A percentile compares a stretch with the other conserved stretches of the same genome.
phyloP scores from a whole-genome alignment of 331 rosid genomes.

The Pyracantha coccinea region DNA sequence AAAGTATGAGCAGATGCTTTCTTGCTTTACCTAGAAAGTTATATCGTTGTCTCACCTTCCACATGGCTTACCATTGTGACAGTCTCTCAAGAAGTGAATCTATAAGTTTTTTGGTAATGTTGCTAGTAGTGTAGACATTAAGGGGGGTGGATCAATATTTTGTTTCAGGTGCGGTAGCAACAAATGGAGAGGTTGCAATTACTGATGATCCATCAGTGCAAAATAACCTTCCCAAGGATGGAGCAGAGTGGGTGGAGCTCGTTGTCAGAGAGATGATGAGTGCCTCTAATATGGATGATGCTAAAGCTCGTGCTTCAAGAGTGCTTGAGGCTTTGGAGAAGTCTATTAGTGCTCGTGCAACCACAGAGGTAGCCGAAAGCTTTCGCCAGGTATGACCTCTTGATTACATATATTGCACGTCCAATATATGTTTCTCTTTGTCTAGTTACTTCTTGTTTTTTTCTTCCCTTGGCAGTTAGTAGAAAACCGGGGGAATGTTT shows the following conservation, averaged over 20 bases:
- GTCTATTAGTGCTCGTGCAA: constrained; percentile 44
- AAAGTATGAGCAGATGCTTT: constrained; percentile 11
- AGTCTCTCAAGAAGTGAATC: neutral
- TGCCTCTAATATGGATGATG: constrained; percentile 49
- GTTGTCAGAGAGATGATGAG: constrained; percentile 49
- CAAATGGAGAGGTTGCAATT: constrained; percentile 21
- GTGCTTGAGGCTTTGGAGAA: constrained; percentile 70
- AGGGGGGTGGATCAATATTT: neutral
- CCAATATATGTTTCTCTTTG: neutral
- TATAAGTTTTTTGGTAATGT: neutral
- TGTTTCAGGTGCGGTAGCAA: constrained; percentile 14
- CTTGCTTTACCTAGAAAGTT: neutral
- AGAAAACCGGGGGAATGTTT: neutral
- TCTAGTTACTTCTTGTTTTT: neutral
- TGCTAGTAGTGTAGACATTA: neutral
- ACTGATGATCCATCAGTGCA: constrained; percentile 15
- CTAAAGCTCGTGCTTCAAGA: constrained; percentile 62
- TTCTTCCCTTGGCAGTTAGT: neutral
- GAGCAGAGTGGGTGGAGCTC: constrained; percentile 52
- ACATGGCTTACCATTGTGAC: neutral
- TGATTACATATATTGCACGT: neutral
- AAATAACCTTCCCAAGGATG: constrained; percentile 31
- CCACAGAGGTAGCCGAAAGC: constrained; percentile 40
- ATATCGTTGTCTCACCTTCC: neutral
- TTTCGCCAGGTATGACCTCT: constrained; percentile 37